These are phyloP conservation scores for Aureobasidium vineae DNA, from an alignment of 2,329 filamentous ascomycete species.

Conservation along the genomic window DNA sequence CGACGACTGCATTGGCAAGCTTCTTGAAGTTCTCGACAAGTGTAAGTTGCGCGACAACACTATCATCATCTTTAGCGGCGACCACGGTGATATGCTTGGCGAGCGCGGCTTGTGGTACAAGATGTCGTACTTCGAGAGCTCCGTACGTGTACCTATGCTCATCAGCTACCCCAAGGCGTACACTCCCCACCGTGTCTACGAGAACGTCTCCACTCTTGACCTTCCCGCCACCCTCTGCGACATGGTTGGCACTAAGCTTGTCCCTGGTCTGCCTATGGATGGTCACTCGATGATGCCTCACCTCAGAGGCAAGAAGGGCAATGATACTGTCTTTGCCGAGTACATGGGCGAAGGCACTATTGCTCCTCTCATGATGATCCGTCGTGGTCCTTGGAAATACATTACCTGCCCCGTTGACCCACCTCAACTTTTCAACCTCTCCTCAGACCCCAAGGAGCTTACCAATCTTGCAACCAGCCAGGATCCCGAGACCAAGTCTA, in stretches of 20 bases:
- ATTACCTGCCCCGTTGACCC: conserved; percentile 81
- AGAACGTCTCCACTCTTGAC: conserved; percentile 90
- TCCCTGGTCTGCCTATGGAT: conserved; percentile 75
- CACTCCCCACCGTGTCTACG: conserved; percentile 68
- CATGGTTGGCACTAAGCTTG: conserved; percentile 68
- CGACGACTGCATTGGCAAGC: conserved; percentile 83
- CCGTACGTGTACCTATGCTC: conserved; percentile 82
- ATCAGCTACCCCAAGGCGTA: conserved; percentile 78
- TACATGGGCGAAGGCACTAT: conserved; percentile 94
- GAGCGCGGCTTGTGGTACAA: conserved; percentile 95
- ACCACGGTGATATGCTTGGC: conserved; percentile 95
- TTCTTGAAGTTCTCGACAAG: conserved; percentile 73
- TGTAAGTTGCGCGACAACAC: conserved; percentile 81
- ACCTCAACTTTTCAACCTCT: conserved; percentile 79
- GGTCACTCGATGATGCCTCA: conserved; percentile 80
- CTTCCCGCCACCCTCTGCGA: conserved; percentile 86
- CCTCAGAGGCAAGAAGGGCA: conserved; percentile 63
- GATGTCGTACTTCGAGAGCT: conserved; percentile 95
- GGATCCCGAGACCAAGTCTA: conserved; percentile 41
- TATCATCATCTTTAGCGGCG: conserved; percentile 87
- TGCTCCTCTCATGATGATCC: conserved; percentile 90
- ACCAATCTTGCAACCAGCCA: conserved; percentile 60
- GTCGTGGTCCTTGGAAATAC: conserved; percentile 86
- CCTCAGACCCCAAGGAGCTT: conserved; percentile 72
- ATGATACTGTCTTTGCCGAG: conserved; percentile 89